These are phyloP conservation scores for Syncephalastrum racemosum DNA, from an alignment of 371 early-diverging fungal genomes.

Conservation along the genomic window DNA sequence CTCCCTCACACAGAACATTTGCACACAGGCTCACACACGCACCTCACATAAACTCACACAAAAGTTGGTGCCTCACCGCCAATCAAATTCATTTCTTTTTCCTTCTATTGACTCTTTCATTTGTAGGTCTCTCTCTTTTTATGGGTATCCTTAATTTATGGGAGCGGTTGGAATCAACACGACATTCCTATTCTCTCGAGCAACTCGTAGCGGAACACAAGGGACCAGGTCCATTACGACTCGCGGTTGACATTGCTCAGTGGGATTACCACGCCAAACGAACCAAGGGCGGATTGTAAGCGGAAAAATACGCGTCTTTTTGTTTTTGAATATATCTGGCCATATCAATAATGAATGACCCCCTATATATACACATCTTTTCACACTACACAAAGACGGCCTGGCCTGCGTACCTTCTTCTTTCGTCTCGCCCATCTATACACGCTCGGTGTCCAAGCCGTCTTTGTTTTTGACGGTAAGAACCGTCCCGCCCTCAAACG, in stretches of 20 bases:
- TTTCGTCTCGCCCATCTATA: conserved; percentile 32
- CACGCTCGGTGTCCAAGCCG: conserved; percentile 35
- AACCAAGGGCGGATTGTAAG: conserved; percentile 29
- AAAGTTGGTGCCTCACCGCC: too few relatives aligned
- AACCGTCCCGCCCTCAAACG: conserved; percentile 32
- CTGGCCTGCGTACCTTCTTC: conserved; percentile 29
- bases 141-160: conserved; percentile 21
- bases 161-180: conserved; percentile 11
- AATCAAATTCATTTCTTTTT: too few relatives aligned
- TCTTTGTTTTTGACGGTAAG: conserved; percentile 46
- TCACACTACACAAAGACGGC: conserved; percentile 11
- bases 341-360: background rate
- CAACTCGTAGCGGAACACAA: conserved; percentile 64
- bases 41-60: too few relatives aligned
- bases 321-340: too few relatives aligned
- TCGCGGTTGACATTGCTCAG: conserved; percentile 39
- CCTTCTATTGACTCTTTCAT: too few relatives aligned
- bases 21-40: too few relatives aligned
- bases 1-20: too few relatives aligned
- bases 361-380: background rate
- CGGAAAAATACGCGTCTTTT: too few relatives aligned
- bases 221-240: conserved; percentile 11
- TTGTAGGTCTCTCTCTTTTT: too few relatives aligned
- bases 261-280: conserved; percentile 31
- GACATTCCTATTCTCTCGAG: conserved; percentile 78